Conservation (phyloP, 2,329 filamentous ascomycete genomes). For the Cercospora sojina region DNA sequence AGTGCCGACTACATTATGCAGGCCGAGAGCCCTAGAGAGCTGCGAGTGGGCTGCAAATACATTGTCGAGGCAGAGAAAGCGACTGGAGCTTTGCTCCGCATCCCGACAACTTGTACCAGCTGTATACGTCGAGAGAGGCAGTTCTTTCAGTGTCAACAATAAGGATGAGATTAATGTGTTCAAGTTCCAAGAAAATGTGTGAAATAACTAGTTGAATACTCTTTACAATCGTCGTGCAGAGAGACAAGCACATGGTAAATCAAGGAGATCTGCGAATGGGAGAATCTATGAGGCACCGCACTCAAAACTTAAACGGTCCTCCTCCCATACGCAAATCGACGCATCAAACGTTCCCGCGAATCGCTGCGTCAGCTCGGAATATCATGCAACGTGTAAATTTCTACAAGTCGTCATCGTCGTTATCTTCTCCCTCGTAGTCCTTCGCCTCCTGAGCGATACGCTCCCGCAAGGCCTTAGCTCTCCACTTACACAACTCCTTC, state of each 20-base stretch:
- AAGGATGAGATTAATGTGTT: not conserved
- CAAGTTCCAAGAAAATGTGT: not conserved
- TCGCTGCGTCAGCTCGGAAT: not conserved
- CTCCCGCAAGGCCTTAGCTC: not conserved
- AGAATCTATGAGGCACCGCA: not conserved
- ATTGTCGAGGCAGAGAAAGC: too few species aligned
- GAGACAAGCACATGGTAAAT: not conserved
- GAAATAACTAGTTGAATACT: not conserved
- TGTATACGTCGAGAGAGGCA: too few species aligned
- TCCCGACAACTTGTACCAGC: too few species aligned
- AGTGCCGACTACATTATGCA: not conserved
- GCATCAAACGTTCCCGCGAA: not conserved
- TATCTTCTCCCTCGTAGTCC: not conserved
- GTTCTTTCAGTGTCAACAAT: not conserved
- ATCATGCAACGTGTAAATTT: not conserved
- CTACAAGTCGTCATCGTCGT: not conserved
- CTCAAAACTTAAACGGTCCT: not conserved
- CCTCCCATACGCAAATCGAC: not conserved
- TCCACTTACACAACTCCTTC: conserved; percentile 8
- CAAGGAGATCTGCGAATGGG: not conserved
- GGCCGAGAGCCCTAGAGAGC: too few species aligned
- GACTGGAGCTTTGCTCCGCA: too few species aligned
- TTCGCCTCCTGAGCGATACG: not conserved
- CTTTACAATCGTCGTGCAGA: not conserved
- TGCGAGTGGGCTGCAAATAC: too few species aligned